These are phyloP conservation scores for Secale cereale DNA, from an alignment of 176 grass and related monocot species.

Conservation along the genomic window DNA sequence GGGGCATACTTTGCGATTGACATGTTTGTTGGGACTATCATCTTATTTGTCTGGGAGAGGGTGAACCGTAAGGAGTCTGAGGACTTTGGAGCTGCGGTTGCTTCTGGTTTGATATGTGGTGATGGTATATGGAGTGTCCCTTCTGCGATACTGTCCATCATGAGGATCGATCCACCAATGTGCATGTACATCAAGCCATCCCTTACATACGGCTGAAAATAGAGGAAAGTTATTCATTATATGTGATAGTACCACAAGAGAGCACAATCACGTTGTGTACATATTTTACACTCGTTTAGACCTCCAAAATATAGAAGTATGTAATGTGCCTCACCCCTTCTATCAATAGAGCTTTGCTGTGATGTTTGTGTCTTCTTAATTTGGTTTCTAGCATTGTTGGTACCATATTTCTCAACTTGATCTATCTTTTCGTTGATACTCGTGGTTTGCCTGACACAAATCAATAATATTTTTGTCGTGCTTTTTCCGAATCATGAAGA, in stretches of 20 bases:
- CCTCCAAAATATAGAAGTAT: not conserved
- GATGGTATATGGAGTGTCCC: conserved; percentile 81
- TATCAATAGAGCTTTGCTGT: too few relatives aligned
- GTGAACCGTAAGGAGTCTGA: conserved; percentile 58
- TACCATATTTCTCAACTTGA: too few relatives aligned
- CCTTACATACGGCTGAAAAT: conserved; percentile 22
- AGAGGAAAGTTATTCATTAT: not conserved
- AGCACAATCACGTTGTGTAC: conserved; percentile 21
- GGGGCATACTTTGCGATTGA: conserved; percentile 83
- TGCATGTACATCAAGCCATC: conserved; percentile 76
- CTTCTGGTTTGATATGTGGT: conserved; percentile 79
- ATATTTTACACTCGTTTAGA: not conserved
- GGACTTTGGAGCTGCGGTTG: conserved; percentile 55
- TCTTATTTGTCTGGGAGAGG: conserved; percentile 70
- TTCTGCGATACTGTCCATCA: conserved; percentile 64
- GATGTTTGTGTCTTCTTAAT: too few relatives aligned
- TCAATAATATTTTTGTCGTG: too few relatives aligned
- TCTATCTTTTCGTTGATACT: too few relatives aligned
- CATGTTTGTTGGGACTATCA: conserved; percentile 71
- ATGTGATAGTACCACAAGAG: not conserved
- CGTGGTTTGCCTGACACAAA: too few relatives aligned
- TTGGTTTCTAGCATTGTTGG: too few relatives aligned
- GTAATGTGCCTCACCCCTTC: too few relatives aligned
- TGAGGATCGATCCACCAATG: conserved; percentile 70
- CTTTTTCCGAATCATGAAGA: too few relatives aligned